Evolutionary conservation across 1,284 basidiomycete species (phyloP).

Genomic region (Ceratorhiza oryzae-sativae): DNA sequence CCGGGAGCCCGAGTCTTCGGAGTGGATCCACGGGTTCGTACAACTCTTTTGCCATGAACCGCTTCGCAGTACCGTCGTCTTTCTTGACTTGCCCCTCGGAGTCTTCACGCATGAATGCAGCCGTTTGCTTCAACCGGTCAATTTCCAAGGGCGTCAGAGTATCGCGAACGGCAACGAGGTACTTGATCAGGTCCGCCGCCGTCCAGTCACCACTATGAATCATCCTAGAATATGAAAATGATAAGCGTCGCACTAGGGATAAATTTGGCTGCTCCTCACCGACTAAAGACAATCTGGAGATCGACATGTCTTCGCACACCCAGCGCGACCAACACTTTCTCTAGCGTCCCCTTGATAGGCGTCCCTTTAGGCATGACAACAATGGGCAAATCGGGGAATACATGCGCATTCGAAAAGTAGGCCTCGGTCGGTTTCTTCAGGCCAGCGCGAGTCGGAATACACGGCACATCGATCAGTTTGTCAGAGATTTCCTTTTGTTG

Average conservation of each 20-base stretch:
- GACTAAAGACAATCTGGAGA: constrained; percentile 83
- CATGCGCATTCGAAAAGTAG: constrained; percentile 87
- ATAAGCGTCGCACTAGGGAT: background rate
- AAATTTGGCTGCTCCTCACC: constrained; percentile 57
- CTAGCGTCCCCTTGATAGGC: constrained; percentile 74
- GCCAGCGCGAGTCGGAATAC: constrained; percentile 86
- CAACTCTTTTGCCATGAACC: constrained; percentile 72
- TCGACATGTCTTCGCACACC: constrained; percentile 94
- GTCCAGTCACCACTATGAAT: constrained; percentile 86
- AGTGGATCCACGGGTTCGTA: constrained; percentile 86
- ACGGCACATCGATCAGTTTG: constrained; percentile 69
- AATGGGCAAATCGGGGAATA: constrained; percentile 89
- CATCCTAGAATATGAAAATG: constrained; percentile 62
- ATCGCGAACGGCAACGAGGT: constrained; percentile 85
- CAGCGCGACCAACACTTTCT: constrained; percentile 77
- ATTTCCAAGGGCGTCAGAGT: constrained; percentile 74
- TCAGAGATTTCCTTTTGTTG: constrained; percentile 65
- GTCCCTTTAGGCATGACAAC: constrained; percentile 75
- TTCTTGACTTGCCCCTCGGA: constrained; percentile 43
- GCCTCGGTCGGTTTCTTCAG: constrained; percentile 77
- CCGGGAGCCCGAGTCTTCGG: constrained; percentile 75
- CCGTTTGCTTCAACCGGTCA: constrained; percentile 76
- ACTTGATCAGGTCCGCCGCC: constrained; percentile 79
- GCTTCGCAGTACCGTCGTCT: constrained; percentile 50
- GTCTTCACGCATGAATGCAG: constrained; percentile 78